These are phyloP conservation scores for Calophaca sinica DNA, from an alignment of 306 rosid genomes.

Conservation along the genomic window DNA sequence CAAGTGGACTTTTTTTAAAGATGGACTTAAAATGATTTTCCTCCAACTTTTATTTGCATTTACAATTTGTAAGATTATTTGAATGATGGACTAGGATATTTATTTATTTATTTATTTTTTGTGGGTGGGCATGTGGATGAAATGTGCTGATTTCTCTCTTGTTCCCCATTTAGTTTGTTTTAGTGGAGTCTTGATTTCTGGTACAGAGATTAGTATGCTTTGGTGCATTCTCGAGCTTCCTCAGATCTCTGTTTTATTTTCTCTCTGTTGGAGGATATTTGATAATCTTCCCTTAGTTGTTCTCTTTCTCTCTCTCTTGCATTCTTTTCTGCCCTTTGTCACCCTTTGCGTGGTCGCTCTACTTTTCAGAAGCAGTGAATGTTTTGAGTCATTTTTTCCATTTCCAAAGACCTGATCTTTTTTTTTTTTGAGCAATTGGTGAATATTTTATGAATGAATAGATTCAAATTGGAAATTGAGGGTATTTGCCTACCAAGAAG, in stretches of 20 bases:
- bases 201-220: not conserved
- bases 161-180: slow-evolving; percentile 14
- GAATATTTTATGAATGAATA: too few species aligned
- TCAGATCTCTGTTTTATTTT: not conserved
- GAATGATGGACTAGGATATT: not conserved
- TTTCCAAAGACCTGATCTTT: too few species aligned
- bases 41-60: slow-evolving; percentile 35
- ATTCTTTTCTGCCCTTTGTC: not conserved
- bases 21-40: not conserved
- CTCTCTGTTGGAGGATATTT: not conserved
- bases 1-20: slow-evolving; percentile 3
- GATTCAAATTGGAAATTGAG: too few species aligned
- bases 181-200: not conserved
- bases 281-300: not conserved
- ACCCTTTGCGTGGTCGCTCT: not conserved
- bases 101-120: not conserved
- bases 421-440: too few species aligned
- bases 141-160: not conserved
- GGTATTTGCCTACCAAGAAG: too few species aligned
- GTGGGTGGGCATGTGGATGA: not conserved
- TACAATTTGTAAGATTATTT: slow-evolving; percentile 13
- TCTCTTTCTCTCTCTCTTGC: not conserved
- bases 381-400: not conserved
- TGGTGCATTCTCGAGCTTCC: not conserved
- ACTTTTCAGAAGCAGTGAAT: slow-evolving; percentile 7